Percentiles rank a stretch among this genome's conserved stretches.
phyloP scores from a whole-genome alignment of 805 yeast genomes.

The Candida nitratophila region DNA sequence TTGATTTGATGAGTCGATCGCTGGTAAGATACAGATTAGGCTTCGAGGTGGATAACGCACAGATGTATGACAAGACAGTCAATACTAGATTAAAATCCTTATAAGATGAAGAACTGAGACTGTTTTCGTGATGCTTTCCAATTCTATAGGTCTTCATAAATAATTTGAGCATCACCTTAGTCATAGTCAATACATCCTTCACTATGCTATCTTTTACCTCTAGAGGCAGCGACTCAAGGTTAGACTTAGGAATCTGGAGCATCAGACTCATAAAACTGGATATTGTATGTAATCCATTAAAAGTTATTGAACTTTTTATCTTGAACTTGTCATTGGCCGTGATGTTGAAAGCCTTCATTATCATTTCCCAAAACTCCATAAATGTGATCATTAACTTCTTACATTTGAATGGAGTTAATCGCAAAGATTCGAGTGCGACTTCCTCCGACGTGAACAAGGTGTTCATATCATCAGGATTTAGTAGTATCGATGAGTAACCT shows the following conservation, averaged over 20 bases:
- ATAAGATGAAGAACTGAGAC: not conserved
- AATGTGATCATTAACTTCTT: not conserved
- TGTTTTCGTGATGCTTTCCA: not conserved
- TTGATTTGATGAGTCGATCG: not conserved
- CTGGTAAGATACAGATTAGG: not conserved
- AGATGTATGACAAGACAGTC: not conserved
- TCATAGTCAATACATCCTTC: not conserved
- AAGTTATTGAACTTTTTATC: not conserved
- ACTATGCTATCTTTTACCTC: not conserved
- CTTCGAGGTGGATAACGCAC: not conserved
- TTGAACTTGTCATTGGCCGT: not conserved
- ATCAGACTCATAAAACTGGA: not conserved
- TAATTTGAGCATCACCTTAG: not conserved
- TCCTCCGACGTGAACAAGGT: not conserved
- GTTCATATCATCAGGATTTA: not conserved
- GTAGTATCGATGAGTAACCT: not conserved
- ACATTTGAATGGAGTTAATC: too few relatives aligned
- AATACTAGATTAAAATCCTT: not conserved
- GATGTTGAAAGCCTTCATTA: not conserved
- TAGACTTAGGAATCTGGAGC: not conserved
- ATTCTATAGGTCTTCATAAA: not conserved
- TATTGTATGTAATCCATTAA: not conserved
- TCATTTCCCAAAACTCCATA: not conserved
- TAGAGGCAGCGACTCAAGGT: not conserved
- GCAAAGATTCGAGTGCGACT: not conserved